A percentile compares a stretch with the other conserved stretches of the same genome.
phyloP scores from a whole-genome alignment of 2,329 filamentous ascomycete species.

The Laburnicola sp. region DNA sequence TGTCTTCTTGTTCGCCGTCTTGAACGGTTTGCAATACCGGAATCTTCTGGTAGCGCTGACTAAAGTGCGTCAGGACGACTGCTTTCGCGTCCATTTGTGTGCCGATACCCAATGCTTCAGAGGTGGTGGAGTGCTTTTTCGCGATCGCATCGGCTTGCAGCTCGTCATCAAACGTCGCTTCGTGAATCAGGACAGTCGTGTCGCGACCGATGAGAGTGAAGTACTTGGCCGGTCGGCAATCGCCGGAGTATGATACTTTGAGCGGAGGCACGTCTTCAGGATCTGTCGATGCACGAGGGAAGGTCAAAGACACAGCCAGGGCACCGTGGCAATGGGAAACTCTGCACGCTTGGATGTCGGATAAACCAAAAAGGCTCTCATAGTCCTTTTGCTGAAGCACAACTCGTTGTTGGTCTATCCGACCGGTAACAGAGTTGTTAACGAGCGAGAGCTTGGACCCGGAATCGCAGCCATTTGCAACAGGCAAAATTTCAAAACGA shows the following conservation, averaged over 20 bases:
- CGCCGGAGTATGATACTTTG: conserved; percentile 89
- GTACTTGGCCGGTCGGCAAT: conserved; percentile 71
- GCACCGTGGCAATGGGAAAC: conserved; percentile 82
- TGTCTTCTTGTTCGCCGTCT: conserved; percentile 33
- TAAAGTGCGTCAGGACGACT: conserved; percentile 90
- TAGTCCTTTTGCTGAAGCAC: conserved; percentile 35
- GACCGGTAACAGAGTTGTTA: conserved; percentile 2
- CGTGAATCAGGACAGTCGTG: conserved; percentile 86
- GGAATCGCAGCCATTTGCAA: conserved; percentile 20
- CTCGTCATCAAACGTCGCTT: conserved; percentile 94
- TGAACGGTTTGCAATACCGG: conserved; percentile 54
- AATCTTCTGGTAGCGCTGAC: conserved; percentile 84
- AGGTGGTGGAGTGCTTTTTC: conserved; percentile 89
- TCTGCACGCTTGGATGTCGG: conserved; percentile 64
- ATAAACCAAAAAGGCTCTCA: conserved; percentile 62
- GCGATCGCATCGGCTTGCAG: conserved; percentile 74
- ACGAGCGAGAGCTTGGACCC: conserved; percentile 36
- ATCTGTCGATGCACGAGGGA: conserved; percentile 56
- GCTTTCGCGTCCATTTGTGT: conserved; percentile 76
- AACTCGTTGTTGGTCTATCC: conserved; percentile 6
- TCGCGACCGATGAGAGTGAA: conserved; percentile 74
- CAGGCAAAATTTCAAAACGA: conserved; percentile 51
- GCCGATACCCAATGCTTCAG: conserved; percentile 80
- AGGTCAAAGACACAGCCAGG: conserved; percentile 75
- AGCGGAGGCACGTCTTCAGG: conserved; percentile 57